Conservation (phyloP, 139 green algal genomes). For the Pleodorina starrii region DNA sequence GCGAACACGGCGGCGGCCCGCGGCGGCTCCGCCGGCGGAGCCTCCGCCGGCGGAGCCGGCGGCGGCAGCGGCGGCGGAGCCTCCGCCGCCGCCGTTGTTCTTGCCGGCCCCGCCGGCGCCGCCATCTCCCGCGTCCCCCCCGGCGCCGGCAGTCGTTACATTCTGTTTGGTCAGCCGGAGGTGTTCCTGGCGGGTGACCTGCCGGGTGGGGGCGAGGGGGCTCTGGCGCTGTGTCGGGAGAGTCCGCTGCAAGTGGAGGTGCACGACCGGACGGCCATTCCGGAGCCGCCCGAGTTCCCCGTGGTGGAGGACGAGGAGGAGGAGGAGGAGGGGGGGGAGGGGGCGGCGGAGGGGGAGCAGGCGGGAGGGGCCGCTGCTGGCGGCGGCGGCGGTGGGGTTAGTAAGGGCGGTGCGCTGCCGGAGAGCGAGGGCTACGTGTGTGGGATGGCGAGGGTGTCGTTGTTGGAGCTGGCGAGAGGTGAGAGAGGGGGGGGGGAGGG, state of each 20-base stretch:
- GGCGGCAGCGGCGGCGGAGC: not conserved
- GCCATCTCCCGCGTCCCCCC: slow-evolving; percentile 17
- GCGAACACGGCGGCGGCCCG: not conserved
- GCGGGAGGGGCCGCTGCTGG: not conserved
- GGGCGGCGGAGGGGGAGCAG: not conserved
- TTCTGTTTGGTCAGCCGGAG: slow-evolving; percentile 53
- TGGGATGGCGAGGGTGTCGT: slow-evolving; percentile 44
- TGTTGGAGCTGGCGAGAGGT: slow-evolving; percentile 51
- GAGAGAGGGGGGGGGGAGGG: not conserved
- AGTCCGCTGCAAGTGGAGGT: slow-evolving; percentile 56
- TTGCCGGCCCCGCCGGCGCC: slow-evolving; percentile 1
- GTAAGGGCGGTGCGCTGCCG: not conserved
- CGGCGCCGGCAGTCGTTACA: not conserved
- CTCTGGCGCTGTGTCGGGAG: slow-evolving; percentile 54
- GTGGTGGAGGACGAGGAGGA: slow-evolving; percentile 7
- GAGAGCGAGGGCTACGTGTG: slow-evolving; percentile 65
- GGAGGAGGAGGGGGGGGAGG: not conserved
- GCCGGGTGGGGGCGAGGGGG: slow-evolving; percentile 34
- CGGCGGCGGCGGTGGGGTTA: not conserved
- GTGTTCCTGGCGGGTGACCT: slow-evolving; percentile 55
- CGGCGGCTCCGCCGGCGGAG: not conserved
- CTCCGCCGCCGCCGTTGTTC: not conserved
- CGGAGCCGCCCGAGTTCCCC: slow-evolving; percentile 64
- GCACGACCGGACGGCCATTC: slow-evolving; percentile 64
- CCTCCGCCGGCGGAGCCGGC: not conserved